These are phyloP conservation scores for Ganoderma sinense DNA, from an alignment of 1,284 basidiomycete genomes.

Conservation along the genomic window DNA sequence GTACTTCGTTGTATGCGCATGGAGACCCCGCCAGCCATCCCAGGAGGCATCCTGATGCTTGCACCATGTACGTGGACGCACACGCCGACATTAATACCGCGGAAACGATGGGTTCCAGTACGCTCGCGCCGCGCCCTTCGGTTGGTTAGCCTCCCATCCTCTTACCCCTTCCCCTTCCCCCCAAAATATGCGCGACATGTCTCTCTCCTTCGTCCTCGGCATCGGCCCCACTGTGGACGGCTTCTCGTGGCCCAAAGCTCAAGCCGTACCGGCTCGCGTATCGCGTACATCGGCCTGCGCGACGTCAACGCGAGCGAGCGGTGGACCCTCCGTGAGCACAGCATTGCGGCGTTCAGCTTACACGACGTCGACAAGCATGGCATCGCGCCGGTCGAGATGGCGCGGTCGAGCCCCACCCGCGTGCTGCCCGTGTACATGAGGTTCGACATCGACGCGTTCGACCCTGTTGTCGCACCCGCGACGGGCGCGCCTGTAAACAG, in stretches of 20 bases:
- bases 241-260: conserved; percentile 86
- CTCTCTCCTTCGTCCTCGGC: conserved; percentile 93
- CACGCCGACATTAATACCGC: conserved; percentile 97
- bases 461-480: conserved; percentile 93
- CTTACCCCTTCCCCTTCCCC: neutral
- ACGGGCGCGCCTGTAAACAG: conserved; percentile 95
- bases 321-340: conserved; percentile 84
- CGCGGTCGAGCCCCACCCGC: conserved; percentile 88
- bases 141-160: conserved; percentile 27
- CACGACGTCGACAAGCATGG: conserved; percentile 98
- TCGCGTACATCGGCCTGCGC: conserved; percentile 96
- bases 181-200: conserved; percentile 97
- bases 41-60: conserved; percentile 78
- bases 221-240: conserved; percentile 61
- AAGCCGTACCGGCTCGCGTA: conserved; percentile 72
- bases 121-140: neutral
- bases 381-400: conserved; percentile 97
- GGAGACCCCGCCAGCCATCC: too few species aligned
- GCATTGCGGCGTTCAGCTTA: conserved; percentile 97
- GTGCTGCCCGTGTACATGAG: conserved; percentile 93
- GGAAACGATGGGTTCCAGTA: conserved; percentile 83
- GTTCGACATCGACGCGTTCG: conserved; percentile 96
- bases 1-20: too few species aligned
- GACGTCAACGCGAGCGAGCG: conserved; percentile 95
- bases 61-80: conserved; percentile 94